Base-by-base conservation (phyloP, 768 basidiomycete species). In the Trametopsis cervina region DNA sequence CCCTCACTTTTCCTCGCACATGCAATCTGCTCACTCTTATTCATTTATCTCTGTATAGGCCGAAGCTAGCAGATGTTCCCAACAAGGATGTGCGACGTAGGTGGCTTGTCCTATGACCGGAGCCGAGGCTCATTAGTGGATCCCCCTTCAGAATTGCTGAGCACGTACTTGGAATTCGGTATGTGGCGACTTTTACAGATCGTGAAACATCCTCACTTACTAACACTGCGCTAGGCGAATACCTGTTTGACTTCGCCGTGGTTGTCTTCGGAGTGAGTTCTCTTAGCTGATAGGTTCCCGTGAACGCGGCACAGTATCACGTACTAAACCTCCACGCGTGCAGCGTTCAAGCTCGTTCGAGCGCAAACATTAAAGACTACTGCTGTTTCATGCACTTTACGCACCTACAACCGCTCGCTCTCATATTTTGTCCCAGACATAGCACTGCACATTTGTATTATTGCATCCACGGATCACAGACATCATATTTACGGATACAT, bases 11-110 rank as follows among this genome's bases (percentile, higher is more conserved):
- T 25, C 25, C 22, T 24, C n/a, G 7, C 3, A 21, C 7, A 15
- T 13, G 15, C 20, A 18, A 21, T 23, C 22, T 36, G 29, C 20
- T 44, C 15, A 40, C 22, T 3, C 17, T 24, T 4, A 6, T 41
- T 40, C 6, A 18, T 42, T 23, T 17, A 15, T 47, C 21, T 24
- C 18, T 37, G 21, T 51, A 37, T 22, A 92, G 89, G 9, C 89
- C 86, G 35, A 83, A 82, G 13, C 66, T 94, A 9, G 68, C 77
- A 3, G 77, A 78, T 56, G 83, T 94, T 1, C 84, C 86, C 2
- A 92, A 92, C 75, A 94, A 93, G 63, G 90, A 94, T 57, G 59
- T 92, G 24, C 83, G 90, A 38, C 82, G 90, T 92, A 63, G 67
- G 89, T 76, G 13, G 4, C 17, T 18, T 38, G 9, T 38, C 20